Percentiles rank a stretch among this genome's conserved stretches.
Evolutionary conservation across 371 early-diverging fungal species (phyloP).

Genomic region (Entomophthora muscae): DNA sequence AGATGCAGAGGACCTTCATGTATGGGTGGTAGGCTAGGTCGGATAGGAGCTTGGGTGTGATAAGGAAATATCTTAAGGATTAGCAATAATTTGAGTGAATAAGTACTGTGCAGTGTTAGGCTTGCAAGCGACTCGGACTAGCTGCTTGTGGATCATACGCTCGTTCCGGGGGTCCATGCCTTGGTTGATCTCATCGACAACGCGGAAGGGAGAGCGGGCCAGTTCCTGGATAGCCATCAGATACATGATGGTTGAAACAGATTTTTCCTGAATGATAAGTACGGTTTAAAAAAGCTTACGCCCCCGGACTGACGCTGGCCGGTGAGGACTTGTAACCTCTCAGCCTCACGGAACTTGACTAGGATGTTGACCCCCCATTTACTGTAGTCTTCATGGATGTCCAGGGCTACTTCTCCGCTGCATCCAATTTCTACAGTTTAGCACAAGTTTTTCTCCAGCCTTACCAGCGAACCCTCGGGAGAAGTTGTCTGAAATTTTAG

Average conservation of each 20-base stretch:
- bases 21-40: constrained; percentile 81
- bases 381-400: constrained; percentile 58
- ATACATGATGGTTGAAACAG: constrained; percentile 94
- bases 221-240: constrained; percentile 85
- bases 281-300: constrained; percentile 17
- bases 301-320: constrained; percentile 97
- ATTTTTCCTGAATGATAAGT: constrained; percentile 39
- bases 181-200: constrained; percentile 99
- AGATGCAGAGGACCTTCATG: constrained; percentile 89
- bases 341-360: constrained; percentile 79
- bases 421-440: constrained; percentile 43
- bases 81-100: constrained; percentile 11
- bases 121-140: constrained; percentile 55
- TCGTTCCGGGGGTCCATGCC: constrained; percentile 99
- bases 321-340: constrained; percentile 71
- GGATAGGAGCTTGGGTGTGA: constrained; percentile 97
- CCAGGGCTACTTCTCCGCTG: constrained; percentile 65
- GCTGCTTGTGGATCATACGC: constrained; percentile 83
- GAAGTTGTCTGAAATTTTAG: constrained; percentile 45
- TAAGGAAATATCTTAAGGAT: constrained; percentile 71
- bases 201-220: constrained; percentile 87
- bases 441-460: not conserved
- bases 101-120: constrained; percentile 48
- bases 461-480: constrained; percentile 48
- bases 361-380: constrained; percentile 93